These are phyloP conservation scores for Ustilago bromivora DNA, from an alignment of 1,284 basidiomycete genomes.

Conservation along the genomic window DNA sequence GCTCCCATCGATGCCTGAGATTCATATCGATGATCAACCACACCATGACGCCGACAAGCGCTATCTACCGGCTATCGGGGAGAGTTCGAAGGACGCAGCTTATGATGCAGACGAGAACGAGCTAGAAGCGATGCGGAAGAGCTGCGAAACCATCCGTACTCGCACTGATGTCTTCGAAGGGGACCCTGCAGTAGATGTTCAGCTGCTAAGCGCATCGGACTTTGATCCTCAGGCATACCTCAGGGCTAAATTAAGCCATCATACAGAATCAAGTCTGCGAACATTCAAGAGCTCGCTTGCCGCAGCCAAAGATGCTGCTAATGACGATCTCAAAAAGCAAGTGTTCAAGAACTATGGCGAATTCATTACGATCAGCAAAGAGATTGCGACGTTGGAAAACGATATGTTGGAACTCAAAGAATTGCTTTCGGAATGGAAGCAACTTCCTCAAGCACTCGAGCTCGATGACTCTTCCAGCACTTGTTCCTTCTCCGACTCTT, in stretches of 20 bases:
- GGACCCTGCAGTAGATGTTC: slow-evolving; percentile 58
- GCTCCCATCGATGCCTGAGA: slow-evolving; percentile 45
- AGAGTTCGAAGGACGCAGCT: slow-evolving; percentile 36
- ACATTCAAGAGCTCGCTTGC: slow-evolving; percentile 46
- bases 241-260: slow-evolving; percentile 56
- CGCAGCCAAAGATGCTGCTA: slow-evolving; percentile 52
- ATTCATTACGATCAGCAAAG: slow-evolving; percentile 95
- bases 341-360: slow-evolving; percentile 79
- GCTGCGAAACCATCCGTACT: slow-evolving; percentile 23
- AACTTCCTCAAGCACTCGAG: slow-evolving; percentile 62
- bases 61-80: slow-evolving; percentile 34
- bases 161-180: slow-evolving; percentile 40
- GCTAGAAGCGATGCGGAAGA: slow-evolving; percentile 31
- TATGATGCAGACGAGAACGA: slow-evolving; percentile 36
- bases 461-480: slow-evolving; percentile 50
- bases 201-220: slow-evolving; percentile 54
- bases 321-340: slow-evolving; percentile 61
- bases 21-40: slow-evolving; percentile 28
- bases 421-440: slow-evolving; percentile 87
- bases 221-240: slow-evolving; percentile 66
- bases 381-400: slow-evolving; percentile 94
- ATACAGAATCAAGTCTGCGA: slow-evolving; percentile 56
- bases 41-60: slow-evolving; percentile 16
- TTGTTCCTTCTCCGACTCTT: slow-evolving; percentile 23
- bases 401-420: slow-evolving; percentile 98